These are phyloP conservation scores for Rhodomyrtus tomentosa DNA, from an alignment of 345 rosid genomes.

Conservation along the genomic window DNA sequence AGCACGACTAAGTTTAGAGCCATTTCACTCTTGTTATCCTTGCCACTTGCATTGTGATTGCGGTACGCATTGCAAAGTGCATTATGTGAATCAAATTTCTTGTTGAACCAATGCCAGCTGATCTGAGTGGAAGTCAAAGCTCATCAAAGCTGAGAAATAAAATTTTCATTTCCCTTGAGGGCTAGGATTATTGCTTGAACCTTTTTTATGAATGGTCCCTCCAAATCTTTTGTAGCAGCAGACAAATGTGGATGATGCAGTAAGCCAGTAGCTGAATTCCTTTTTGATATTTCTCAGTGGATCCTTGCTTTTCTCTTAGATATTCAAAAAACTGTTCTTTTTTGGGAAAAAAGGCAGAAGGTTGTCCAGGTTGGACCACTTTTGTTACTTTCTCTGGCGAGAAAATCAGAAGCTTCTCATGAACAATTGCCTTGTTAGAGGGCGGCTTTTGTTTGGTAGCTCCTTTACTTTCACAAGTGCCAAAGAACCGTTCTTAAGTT, in stretches of 20 bases:
- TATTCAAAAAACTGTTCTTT: neutral
- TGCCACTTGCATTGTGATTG: neutral
- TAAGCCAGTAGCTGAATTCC: neutral
- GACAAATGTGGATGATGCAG: neutral
- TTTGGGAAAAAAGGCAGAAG: neutral
- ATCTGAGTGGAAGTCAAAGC: neutral
- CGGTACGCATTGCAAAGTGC: neutral
- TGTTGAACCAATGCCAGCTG: neutral
- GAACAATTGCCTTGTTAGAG: neutral
- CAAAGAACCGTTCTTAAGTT: neutral
- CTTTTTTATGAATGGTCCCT: neutral
- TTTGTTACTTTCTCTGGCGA: neutral
- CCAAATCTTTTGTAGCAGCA: neutral
- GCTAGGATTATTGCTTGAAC: neutral
- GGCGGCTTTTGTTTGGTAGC: neutral
- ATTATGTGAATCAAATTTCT: neutral
- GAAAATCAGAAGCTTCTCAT: neutral
- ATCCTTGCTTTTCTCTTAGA: neutral
- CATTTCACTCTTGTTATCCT: neutral
- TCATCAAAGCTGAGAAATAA: neutral
- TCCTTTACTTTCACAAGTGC: neutral
- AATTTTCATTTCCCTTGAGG: neutral
- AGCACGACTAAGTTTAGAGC: neutral
- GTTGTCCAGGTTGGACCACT: neutral
- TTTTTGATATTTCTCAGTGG: neutral